Evolutionary conservation across 257 asterid genomes (phyloP).

Genomic region (Jasminum sambac): DNA sequence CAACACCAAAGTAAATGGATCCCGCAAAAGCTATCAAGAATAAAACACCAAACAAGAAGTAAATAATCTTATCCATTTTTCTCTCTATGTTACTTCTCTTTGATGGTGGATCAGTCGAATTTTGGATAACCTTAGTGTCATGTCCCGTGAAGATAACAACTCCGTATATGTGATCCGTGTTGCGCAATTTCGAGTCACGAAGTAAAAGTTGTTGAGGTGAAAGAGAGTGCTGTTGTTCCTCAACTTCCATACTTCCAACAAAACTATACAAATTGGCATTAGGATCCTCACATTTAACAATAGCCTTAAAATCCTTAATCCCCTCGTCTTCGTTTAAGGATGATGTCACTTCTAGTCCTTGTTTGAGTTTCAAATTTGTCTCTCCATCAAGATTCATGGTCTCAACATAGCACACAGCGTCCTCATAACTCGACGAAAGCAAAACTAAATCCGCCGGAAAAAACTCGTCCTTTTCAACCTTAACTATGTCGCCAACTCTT

Average conservation of each 20-base stretch:
- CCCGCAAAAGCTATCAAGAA: constrained; percentile 63
- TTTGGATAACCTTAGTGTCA: constrained; percentile 90
- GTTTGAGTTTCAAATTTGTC: constrained; percentile 86
- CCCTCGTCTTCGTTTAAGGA: constrained; percentile 47
- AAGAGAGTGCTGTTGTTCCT: constrained; percentile 61
- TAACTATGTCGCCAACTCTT: constrained; percentile 83
- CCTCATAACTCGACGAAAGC: constrained; percentile 85
- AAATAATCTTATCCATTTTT: constrained; percentile 83
- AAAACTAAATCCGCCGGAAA: constrained; percentile 87
- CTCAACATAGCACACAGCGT: constrained; percentile 86
- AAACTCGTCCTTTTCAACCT: constrained; percentile 80
- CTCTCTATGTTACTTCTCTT: constrained; percentile 88
- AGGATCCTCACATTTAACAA: constrained; percentile 87
- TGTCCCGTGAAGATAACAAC: constrained; percentile 89
- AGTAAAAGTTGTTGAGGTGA: constrained; percentile 84
- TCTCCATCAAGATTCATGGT: constrained; percentile 97
- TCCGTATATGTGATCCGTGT: constrained; percentile 77
- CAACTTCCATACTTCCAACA: constrained; percentile 73
- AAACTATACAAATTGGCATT: constrained; percentile 79
- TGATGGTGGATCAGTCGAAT: constrained; percentile 86
- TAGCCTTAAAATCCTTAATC: constrained; percentile 53
- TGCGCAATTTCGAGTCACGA: constrained; percentile 77
- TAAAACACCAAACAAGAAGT: constrained; percentile 67
- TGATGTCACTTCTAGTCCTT: constrained; percentile 69
- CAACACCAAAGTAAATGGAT: constrained; percentile 72